Evolutionary conservation across 75 land plant species (phyloP), one percentile per base, ranked within the genome.

Genomic region (Picea sitchensis): DNA sequence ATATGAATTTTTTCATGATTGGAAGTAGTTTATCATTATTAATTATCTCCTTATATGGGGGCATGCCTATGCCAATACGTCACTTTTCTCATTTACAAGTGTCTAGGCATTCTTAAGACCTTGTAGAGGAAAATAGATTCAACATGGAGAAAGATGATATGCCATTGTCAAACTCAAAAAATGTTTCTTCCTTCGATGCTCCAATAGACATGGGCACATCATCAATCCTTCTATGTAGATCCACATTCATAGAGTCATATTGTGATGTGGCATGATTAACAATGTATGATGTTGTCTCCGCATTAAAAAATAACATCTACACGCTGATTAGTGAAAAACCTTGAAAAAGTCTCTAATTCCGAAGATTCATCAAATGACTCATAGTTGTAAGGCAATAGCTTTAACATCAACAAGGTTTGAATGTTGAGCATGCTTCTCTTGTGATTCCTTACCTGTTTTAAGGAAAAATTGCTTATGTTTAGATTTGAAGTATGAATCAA

Each of bases 401-500:
- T 74, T 58, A 23, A 58, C 76, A 54, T 74, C 47, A 74, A 44
- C 32, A 54, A 51, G 47, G 17, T 56, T 30, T 23, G 76, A 74
- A 74, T 1, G 23, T 11, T 51, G n/a, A 26, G 5, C 58, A 26
- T 12, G 13, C 57, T 14, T 74, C 76, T 74, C 32, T 1, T 14
- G 13, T 54, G 13, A 51, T n/a, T 51, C 30, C 51, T 13, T 13
- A 23, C 58, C 14, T 21, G 59, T 54, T 62, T 73, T 12, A 76
- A 3, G 74, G 15, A 26, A 13, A 21, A n/a, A 6, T 62, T 64
- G 13, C 80, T 7, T 79, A 23, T 47, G 61, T 51, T 5, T 61
- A 74, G 56, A 81, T 58, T 77, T 64, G 26, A 5, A 31, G 60
- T 21, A 69, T 8, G 36, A 58, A 59, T 84, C 81, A 54, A 86